These are phyloP conservation scores for Lolium multiflorum DNA, from an alignment of 176 grass and related monocot genomes.

Conservation along the genomic window DNA sequence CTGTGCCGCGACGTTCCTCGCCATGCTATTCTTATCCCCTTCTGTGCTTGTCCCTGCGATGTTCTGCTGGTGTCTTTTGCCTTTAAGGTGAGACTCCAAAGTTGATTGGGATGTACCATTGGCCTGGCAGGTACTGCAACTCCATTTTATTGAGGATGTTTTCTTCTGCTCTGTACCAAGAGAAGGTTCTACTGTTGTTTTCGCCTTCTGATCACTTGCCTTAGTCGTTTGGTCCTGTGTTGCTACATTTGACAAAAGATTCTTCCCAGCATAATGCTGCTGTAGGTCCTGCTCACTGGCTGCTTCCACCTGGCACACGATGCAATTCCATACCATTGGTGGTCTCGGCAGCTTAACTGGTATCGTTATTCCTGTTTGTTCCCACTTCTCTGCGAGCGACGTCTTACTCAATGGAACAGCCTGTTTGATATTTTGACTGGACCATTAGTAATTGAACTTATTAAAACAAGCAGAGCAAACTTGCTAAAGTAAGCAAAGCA, in stretches of 20 bases:
- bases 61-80: slow-evolving; percentile 40
- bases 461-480: background rate
- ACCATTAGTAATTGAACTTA: background rate
- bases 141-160: slow-evolving; percentile 32
- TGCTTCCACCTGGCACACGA: no score
- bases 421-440: slow-evolving; percentile 13
- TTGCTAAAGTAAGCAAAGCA: background rate
- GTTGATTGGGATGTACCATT: slow-evolving; percentile 3
- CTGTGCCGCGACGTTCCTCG: background rate
- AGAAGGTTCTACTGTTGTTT: background rate
- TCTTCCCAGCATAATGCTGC: slow-evolving; percentile 41
- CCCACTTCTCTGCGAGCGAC: background rate
- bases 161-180: background rate
- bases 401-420: background rate
- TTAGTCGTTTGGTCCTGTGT: background rate
- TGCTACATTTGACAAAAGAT: slow-evolving; percentile 23
- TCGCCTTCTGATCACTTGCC: background rate
- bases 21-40: background rate
- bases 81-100: slow-evolving; percentile 22
- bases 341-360: no score
- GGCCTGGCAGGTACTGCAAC: slow-evolving; percentile 40
- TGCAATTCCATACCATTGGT: no score
- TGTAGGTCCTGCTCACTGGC: slow-evolving; percentile 34
- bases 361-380: no score
- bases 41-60: slow-evolving; percentile 11